phyloP scores from a whole-genome alignment of 495 filamentous ascomycete species.

The Patellaria atrata region DNA sequence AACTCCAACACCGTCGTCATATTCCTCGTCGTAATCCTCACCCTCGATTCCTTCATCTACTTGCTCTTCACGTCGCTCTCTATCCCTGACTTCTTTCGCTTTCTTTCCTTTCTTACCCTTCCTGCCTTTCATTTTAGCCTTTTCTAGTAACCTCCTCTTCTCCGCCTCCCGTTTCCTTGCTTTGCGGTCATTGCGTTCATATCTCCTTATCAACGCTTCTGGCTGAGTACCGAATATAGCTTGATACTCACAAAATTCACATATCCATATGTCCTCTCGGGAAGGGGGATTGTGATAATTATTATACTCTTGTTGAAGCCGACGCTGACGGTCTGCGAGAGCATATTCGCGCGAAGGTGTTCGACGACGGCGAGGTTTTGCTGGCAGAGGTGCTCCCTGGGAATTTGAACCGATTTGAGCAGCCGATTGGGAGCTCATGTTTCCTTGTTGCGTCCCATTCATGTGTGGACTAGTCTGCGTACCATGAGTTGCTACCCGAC shows the following conservation, averaged over 20 bases:
- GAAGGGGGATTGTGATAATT: conserved; percentile 65
- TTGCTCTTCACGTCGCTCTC: too few relatives aligned
- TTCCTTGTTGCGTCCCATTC: conserved; percentile 22
- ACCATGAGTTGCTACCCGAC: conserved; percentile 40
- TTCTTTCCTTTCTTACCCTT: conserved; percentile 54
- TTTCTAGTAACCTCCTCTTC: conserved; percentile 72
- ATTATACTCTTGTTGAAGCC: conserved; percentile 51
- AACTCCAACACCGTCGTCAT: too few relatives aligned
- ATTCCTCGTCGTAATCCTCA: too few relatives aligned
- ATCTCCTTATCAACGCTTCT: conserved; percentile 71
- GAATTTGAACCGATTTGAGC: conserved; percentile 4
- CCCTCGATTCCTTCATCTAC: too few relatives aligned
- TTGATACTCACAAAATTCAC: conserved; percentile 41
- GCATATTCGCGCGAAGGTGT: conserved; percentile 42
- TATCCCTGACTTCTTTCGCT: conserved; percentile 1
- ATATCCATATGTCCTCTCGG: conserved; percentile 78
- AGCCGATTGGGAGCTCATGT: conserved; percentile 19
- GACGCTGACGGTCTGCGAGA: conserved; percentile 50
- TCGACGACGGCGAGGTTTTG: conserved; percentile 41
- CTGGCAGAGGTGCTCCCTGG: conserved; percentile 18
- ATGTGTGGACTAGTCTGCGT: conserved; percentile 49
- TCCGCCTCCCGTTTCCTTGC: conserved; percentile 69
- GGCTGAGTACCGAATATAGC: conserved; percentile 48
- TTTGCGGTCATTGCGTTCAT: conserved; percentile 85
- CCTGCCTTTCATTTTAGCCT: conserved; percentile 86